Percentiles rank a stretch among this genome's conserved stretches.
phyloP scores from a whole-genome alignment of 164 flowering plant species.

The Kalanchoe fedtschenkoi region DNA sequence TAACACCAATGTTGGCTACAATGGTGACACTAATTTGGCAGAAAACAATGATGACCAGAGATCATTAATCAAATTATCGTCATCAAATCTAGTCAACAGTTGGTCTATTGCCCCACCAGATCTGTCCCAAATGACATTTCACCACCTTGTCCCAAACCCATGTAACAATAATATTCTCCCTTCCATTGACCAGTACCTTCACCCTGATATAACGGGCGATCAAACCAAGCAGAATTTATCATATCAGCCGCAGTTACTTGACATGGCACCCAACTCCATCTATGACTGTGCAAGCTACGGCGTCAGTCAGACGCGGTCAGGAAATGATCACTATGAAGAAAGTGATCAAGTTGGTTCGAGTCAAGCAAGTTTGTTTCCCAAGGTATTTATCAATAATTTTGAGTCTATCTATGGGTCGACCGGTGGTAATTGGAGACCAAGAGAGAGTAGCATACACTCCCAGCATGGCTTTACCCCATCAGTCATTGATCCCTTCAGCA shows the following conservation, averaged over 20 bases:
- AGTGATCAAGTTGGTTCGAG: neutral
- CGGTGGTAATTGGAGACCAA: neutral
- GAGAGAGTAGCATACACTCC: neutral
- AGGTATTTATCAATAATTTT: neutral
- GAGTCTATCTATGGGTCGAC: neutral
- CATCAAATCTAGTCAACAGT: constrained; percentile 32
- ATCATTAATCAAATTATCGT: neutral
- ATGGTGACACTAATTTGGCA: neutral
- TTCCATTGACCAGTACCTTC: constrained; percentile 10
- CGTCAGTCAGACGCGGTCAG: neutral
- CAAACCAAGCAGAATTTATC: neutral
- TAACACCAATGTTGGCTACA: neutral
- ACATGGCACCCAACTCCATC: neutral
- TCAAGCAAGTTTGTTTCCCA: neutral
- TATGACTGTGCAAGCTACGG: neutral
- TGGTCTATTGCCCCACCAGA: constrained; percentile 58
- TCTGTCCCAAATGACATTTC: constrained; percentile 18
- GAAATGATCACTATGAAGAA: neutral
- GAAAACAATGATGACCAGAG: neutral
- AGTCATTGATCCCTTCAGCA: neutral
- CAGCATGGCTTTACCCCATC: constrained; percentile 1
- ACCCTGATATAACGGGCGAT: neutral
- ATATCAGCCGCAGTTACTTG: neutral
- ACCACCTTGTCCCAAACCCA: constrained; percentile 15
- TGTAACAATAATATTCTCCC: constrained; percentile 17